phyloP scores from a whole-genome alignment of 768 basidiomycete species.

The Suillus spraguei region DNA sequence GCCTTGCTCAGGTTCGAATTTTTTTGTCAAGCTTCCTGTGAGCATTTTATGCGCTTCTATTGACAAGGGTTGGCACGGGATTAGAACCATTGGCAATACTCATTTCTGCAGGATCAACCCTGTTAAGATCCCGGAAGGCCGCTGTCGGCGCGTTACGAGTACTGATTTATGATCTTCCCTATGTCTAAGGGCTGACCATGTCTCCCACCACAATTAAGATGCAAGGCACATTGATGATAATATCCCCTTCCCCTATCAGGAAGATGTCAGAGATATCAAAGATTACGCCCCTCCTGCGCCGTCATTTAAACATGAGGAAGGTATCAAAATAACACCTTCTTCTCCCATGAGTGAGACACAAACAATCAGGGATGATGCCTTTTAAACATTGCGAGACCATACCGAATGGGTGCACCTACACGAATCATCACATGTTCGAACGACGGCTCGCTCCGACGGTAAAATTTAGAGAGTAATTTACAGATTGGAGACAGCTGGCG shows the following conservation, averaged over 20 bases:
- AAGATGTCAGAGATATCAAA: too few relatives aligned
- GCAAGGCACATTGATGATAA: too few relatives aligned
- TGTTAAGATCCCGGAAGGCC: neutral
- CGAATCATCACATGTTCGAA: slow-evolving; percentile 3
- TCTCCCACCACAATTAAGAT: neutral
- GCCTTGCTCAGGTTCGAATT: neutral
- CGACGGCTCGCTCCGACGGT: slow-evolving; percentile 2
- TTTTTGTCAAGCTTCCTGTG: neutral
- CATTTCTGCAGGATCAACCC: neutral
- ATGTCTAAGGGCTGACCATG: neutral
- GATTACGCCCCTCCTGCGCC: neutral
- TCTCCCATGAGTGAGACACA: neutral
- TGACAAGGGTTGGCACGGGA: neutral
- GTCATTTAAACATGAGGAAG: neutral
- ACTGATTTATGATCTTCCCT: neutral
- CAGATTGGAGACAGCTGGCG: neutral
- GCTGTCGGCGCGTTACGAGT: neutral
- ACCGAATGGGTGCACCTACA: neutral
- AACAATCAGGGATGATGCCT: neutral
- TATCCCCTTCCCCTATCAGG: neutral
- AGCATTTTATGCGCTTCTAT: neutral
- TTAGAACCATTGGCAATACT: neutral
- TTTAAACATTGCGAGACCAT: neutral
- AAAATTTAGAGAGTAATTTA: neutral
- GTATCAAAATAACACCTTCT: neutral